Conservation (phyloP, 2,329 filamentous ascomycete species). For the Ceratocystis colombiana region DNA sequence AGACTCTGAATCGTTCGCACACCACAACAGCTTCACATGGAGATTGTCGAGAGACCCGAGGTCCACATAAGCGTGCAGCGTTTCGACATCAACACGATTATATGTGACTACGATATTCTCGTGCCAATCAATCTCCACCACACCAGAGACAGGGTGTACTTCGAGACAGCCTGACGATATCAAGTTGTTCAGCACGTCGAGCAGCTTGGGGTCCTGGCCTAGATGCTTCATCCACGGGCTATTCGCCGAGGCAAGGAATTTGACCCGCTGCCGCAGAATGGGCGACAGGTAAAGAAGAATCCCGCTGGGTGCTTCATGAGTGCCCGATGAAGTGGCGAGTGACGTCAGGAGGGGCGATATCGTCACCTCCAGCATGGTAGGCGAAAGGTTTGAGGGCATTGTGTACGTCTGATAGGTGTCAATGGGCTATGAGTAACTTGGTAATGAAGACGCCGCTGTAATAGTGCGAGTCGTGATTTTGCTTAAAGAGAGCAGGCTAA, state of each 20-base stretch:
- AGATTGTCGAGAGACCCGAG: constrained; percentile 32
- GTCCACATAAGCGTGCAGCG: constrained; percentile 56
- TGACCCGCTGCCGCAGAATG: constrained; percentile 55
- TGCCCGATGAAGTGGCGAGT: constrained; percentile 49
- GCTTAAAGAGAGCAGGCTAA: background rate
- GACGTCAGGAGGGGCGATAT: constrained; percentile 50
- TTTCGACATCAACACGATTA: constrained; percentile 63
- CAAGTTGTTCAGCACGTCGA: constrained; percentile 56
- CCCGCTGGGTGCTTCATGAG: constrained; percentile 46
- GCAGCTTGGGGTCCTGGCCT: constrained; percentile 61
- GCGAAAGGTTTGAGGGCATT: constrained; percentile 26
- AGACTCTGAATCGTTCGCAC: constrained; percentile 52
- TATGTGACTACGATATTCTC: constrained; percentile 48
- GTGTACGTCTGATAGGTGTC: background rate
- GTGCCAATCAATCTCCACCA: constrained; percentile 64
- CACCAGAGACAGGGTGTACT: constrained; percentile 71
- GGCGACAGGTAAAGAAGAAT: constrained; percentile 53
- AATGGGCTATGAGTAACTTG: no score
- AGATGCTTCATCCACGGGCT: constrained; percentile 33
- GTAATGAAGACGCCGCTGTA: no score
- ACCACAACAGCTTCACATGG: constrained; percentile 59
- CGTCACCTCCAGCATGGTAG: constrained; percentile 39
- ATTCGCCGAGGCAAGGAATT: constrained; percentile 46
- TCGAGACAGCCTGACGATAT: constrained; percentile 54
- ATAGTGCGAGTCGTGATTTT: background rate